Conservation (phyloP, 176 grass and related monocot genomes). For the Bromus sterilis region DNA sequence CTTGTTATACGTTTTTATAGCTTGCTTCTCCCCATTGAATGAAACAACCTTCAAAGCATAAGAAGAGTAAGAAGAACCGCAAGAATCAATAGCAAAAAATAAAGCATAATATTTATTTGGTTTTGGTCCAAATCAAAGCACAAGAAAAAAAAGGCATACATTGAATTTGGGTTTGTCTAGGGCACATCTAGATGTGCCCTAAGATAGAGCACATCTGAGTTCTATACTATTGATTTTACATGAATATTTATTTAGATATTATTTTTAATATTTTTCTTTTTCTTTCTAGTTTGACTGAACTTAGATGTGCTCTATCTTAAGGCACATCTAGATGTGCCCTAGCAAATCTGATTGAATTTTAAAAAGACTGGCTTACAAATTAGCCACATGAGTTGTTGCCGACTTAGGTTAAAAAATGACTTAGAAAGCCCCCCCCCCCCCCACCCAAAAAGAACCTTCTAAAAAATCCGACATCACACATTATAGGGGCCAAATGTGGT, state of each 20-base stretch:
- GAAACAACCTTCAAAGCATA: conserved; percentile 62
- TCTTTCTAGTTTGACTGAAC: too few relatives aligned
- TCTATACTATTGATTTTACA: too few relatives aligned
- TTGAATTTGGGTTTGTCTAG: too few relatives aligned
- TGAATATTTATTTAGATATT: too few relatives aligned
- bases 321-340: too few relatives aligned
- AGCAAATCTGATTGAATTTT: too few relatives aligned
- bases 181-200: too few relatives aligned
- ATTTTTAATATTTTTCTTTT: too few relatives aligned
- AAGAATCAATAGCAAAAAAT: background rate
- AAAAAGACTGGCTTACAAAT: background rate
- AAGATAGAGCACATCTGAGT: too few relatives aligned
- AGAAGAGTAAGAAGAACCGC: background rate
- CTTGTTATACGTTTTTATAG: conserved; percentile 49
- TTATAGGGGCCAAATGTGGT: background rate
- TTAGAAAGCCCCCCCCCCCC: background rate
- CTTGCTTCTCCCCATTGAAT: conserved; percentile 65
- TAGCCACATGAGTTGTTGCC: background rate
- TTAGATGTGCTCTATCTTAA: too few relatives aligned
- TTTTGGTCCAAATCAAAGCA: background rate
- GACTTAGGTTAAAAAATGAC: background rate
- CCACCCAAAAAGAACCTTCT: background rate
- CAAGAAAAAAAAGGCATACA: background rate
- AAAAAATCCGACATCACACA: background rate
- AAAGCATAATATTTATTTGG: background rate